Percentiles rank a stretch among this genome's conserved stretches.
These are phyloP conservation scores for Cinnamomum micranthum DNA, from an alignment of 164 flowering plant species.

Conservation along the genomic window DNA sequence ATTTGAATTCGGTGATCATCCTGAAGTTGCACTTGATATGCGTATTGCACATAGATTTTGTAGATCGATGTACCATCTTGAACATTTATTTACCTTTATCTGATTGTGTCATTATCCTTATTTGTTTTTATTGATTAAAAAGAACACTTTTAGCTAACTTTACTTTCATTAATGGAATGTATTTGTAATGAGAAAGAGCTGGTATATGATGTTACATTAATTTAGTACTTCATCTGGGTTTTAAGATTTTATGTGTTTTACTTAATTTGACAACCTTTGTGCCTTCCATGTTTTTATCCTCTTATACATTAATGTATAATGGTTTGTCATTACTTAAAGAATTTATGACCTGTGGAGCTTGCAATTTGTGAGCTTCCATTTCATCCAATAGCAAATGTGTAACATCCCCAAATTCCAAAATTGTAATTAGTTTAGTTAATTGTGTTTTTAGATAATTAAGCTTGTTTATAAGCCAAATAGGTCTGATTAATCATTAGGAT, in stretches of 20 bases:
- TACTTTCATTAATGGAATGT: neutral
- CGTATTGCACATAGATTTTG: neutral
- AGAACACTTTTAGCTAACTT: neutral
- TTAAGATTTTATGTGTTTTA: neutral
- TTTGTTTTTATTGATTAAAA: neutral
- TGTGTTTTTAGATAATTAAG: too few species aligned
- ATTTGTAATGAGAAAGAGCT: neutral
- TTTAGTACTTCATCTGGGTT: neutral
- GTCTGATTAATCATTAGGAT: too few species aligned
- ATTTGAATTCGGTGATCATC: neutral
- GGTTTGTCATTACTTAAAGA: neutral
- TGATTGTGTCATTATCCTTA: neutral
- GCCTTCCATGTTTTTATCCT: neutral
- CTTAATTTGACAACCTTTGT: neutral
- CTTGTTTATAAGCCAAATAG: too few species aligned
- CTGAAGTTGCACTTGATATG: neutral
- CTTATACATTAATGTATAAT: neutral
- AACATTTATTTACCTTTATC: neutral
- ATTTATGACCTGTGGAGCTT: neutral
- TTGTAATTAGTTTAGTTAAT: too few species aligned
- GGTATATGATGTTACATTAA: neutral
- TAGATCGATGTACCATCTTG: neutral
- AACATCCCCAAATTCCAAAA: too few species aligned
- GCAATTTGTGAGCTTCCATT: conserved; percentile 93
- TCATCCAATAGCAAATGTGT: conserved; percentile 45